Base-by-base conservation (phyloP, 371 early-diverging fungal species). In the Amoeboaphelidium occidentale region DNA sequence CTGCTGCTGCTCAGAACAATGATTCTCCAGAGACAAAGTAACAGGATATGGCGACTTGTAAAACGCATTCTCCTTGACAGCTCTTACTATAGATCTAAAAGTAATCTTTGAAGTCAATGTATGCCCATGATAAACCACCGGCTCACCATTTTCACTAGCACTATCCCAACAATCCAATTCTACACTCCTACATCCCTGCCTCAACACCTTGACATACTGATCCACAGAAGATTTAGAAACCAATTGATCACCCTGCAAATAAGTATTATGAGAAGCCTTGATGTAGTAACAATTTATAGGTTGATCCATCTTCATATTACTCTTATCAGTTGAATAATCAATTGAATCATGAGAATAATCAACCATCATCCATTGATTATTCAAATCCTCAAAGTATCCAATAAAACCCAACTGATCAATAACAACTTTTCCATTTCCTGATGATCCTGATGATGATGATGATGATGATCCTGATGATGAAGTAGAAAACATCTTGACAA, bases 151-250 rank as follows among this genome's bases (percentile, higher is more conserved):
- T 2, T 75, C 61, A 25, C 87, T n/a, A n/a, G n/a, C n/a, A n/a
- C n/a, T 85, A 60, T 86, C 85, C 75, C 82, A 86, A 56, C 80
- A 81, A 58, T 86, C 86, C 49, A 84, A 78, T 78, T 85, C 86
- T 10, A 85, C 68, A 60, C 86, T 83, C 22, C 84, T 69, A 54
- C 85, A 84, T 1, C 88, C 88, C 13, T 65, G 59, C 54, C 74
- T 74, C 46, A 85, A 57, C 0, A 79, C 85, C 6, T 81, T 62
- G 41, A 81, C 75, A 54, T 85, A 87, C 1, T 72, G 76, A 50
- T 84, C 81, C 1, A 80, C 74, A 0, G 81, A 76, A 3, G 78
- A 68, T 24, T 69, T 61, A 2, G 82, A 74, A 0, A 69, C 66
- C 12, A 85, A 51, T 58, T 87, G 88, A 53, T 84, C 72, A 12